Evolutionary conservation across 179 eudicot species (phyloP), one percentile per base, ranked within the genome.

Genomic region (Patellifolia procumbens): DNA sequence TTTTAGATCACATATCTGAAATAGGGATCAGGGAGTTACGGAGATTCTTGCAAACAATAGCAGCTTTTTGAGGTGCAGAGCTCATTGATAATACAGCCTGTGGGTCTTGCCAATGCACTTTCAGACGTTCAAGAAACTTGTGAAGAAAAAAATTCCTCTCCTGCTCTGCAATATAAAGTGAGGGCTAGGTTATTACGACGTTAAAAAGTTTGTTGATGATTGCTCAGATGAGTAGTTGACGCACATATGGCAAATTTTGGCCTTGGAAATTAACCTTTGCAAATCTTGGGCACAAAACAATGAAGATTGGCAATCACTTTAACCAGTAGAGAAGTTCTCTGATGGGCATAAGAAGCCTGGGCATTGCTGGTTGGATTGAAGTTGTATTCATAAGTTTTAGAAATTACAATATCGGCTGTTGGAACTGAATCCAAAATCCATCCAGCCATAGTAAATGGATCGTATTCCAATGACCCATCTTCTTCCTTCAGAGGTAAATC

Each of bases 271-370:
- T 77, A 71, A 93, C 99, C 99, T 87, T 90, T 85, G 82, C 98
- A 93, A 45, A 95, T 89, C 68, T 89, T 88, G 61, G 98, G 97
- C 85, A 88, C 91, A 87, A 84, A 95, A 86, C 99, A 95, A 79
- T 93, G 97, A 70, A 95, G 97, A 84, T 95, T 95, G 78, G 99
- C 97, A 49, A 95, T 87, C 48, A 93, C 86, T 95, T 95, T 95
- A 59, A 95, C 97, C 87, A 95, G 82, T 29, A 93, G 83, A 46
- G 99, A 88, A 26, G 96, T 88, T 80, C 98, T 89, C 79, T 89
- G 93, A 88, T 90, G 97, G 19, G 97, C 96, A 89, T 91, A 91
- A 17, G 93, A 85, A 76, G 90, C 83, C 74, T 86, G 83, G 35
- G 91, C 83, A 69, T 79, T 70, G 79, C 84, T 85, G 51, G 77